Percentiles rank a stretch among this genome's conserved stretches.
phyloP scores from a whole-genome alignment of 768 basidiomycete genomes.

The Ramaria rubella region DNA sequence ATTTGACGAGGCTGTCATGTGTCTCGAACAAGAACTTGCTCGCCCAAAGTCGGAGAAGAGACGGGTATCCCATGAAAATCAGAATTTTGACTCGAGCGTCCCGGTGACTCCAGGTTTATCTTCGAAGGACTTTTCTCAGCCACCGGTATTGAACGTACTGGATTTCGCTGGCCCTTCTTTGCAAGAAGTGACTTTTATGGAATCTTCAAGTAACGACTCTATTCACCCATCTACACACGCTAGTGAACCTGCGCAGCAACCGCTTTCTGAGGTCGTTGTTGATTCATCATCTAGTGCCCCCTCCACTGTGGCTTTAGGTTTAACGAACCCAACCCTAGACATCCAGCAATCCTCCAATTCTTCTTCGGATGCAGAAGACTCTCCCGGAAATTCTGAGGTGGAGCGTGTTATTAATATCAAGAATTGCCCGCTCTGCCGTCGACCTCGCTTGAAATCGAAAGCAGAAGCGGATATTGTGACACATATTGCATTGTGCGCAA shows the following conservation, averaged over 20 bases:
- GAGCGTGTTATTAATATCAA: slow-evolving; percentile 94
- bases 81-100: slow-evolving; percentile 12
- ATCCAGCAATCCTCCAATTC: slow-evolving; percentile 16
- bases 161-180: slow-evolving; percentile 8
- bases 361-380: slow-evolving; percentile 23
- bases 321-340: not conserved
- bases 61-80: slow-evolving; percentile 45
- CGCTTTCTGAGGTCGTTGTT: slow-evolving; percentile 31
- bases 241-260: slow-evolving; percentile 45
- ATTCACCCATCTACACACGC: slow-evolving; percentile 22
- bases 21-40: slow-evolving; percentile 78
- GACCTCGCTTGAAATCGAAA: slow-evolving; percentile 76
- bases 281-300: slow-evolving; percentile 23
- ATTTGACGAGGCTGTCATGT: slow-evolving; percentile 71
- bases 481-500: slow-evolving; percentile 94
- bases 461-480: slow-evolving; percentile 94
- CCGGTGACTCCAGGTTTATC: slow-evolving; percentile 31
- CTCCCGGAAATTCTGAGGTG: slow-evolving; percentile 27
- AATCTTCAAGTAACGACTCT: slow-evolving; percentile 11
- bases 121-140: slow-evolving; percentile 61
- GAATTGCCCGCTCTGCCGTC: slow-evolving; percentile 90
- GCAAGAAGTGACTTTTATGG: slow-evolving; percentile 3
- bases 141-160: slow-evolving; percentile 21
- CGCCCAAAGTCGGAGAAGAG: slow-evolving; percentile 69
- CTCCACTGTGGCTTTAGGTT: slow-evolving; percentile 7